phyloP scores from a whole-genome alignment of 345 rosid species.

The Conringia planisiliqua region DNA sequence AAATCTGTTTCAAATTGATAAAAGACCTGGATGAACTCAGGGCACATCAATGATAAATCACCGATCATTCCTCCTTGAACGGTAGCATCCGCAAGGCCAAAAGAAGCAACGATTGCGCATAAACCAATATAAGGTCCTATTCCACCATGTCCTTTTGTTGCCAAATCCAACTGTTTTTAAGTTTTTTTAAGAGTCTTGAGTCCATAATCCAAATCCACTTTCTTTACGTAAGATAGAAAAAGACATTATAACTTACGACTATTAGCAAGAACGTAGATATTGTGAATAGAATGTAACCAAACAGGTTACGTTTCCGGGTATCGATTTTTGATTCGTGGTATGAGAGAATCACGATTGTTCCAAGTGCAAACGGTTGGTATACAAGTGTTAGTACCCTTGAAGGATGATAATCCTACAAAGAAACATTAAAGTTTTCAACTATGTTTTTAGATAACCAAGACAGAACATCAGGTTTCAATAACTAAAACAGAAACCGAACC shows the following conservation, averaged over 20 bases:
- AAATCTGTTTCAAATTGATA: not conserved
- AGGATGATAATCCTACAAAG: conserved; percentile 77
- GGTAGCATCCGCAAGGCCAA: conserved; percentile 89
- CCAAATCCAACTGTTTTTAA: conserved; percentile 57
- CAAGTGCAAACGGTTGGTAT: conserved; percentile 77
- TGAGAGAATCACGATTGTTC: conserved; percentile 56
- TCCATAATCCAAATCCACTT: not conserved
- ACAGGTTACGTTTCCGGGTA: conserved; percentile 64
- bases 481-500: conserved; percentile 34
- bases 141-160: conserved; percentile 80
- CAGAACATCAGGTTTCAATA: not conserved
- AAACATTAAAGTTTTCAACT: not conserved
- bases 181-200: not conserved
- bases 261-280: conserved; percentile 61
- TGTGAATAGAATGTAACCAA: conserved; percentile 63
- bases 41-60: conserved; percentile 80
- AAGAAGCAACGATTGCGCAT: conserved; percentile 58
- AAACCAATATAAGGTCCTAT: conserved; percentile 64
- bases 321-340: conserved; percentile 64
- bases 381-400: conserved; percentile 84
- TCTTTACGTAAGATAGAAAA: not conserved
- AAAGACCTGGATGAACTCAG: conserved; percentile 77
- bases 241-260: conserved; percentile 46
- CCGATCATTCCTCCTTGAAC: conserved; percentile 97
- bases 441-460: not conserved